Percentiles rank a stretch among this genome's conserved stretches.
Evolutionary conservation across 176 grass and related monocot genomes (phyloP).

Genomic region (Microstegium vimineum): DNA sequence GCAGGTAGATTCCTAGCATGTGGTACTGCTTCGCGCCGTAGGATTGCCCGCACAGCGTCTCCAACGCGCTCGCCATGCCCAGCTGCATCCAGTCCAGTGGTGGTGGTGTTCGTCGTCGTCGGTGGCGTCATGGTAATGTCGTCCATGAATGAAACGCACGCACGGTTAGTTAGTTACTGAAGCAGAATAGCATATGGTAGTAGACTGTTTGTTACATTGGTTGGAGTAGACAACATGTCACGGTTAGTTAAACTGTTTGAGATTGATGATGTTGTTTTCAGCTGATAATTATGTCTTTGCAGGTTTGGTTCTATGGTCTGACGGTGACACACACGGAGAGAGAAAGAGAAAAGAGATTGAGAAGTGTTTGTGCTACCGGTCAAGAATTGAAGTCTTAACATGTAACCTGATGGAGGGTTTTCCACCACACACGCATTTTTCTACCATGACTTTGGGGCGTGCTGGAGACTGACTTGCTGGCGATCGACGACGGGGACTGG

Average conservation of each 20-base stretch:
- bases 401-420: not conserved
- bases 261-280: not conserved
- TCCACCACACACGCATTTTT: not conserved
- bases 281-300: not conserved
- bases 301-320: not conserved
- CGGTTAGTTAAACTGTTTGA: too few species aligned
- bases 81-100: slow-evolving; percentile 24
- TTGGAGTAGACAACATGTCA: too few species aligned
- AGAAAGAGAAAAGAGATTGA: too few species aligned
- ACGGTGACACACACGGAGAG: too few species aligned
- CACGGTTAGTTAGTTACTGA: not conserved
- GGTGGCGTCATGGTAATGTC: not conserved
- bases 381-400: not conserved
- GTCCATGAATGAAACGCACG: not conserved
- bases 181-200: not conserved
- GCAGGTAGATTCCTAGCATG: slow-evolving; percentile 77
- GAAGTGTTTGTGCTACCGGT: not conserved
- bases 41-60: slow-evolving; percentile 72
- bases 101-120: not conserved
- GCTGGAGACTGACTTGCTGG: not conserved
- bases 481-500: not conserved
- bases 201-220: not conserved
- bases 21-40: slow-evolving; percentile 63
- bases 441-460: not conserved
- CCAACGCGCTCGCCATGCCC: slow-evolving; percentile 76